Percentiles rank a stretch among this genome's conserved stretches.
These are phyloP conservation scores for Trichoderma koningii DNA, from an alignment of 2,329 filamentous ascomycete genomes.

Conservation along the genomic window DNA sequence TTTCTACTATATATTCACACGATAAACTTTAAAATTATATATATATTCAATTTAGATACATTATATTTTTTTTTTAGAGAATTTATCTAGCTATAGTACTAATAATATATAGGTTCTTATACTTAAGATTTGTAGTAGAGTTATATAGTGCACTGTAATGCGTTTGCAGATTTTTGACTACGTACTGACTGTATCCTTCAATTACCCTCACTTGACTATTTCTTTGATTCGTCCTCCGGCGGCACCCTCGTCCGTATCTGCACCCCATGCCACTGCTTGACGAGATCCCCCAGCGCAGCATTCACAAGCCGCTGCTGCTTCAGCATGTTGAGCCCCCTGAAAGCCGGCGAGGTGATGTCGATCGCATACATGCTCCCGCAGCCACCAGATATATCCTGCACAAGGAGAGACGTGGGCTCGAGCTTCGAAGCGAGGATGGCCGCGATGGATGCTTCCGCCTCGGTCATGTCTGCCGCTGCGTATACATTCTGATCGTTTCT, in stretches of 20 bases:
- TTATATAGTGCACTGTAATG: too few species aligned
- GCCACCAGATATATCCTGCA: constrained; percentile 79
- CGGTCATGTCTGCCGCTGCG: constrained; percentile 40
- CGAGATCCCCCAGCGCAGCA: constrained; percentile 68
- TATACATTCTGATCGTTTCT: constrained; percentile 13
- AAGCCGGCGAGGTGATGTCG: constrained; percentile 71
- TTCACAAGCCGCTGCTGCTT: constrained; percentile 86
- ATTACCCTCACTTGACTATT: not conserved
- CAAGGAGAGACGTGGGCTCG: constrained; percentile 56
- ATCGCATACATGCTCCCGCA: constrained; percentile 89
- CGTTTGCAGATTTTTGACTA: too few species aligned
- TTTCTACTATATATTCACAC: too few species aligned
- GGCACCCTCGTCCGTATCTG: constrained; percentile 71
- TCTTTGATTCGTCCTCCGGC: constrained; percentile 26
- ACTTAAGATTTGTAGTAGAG: too few species aligned
- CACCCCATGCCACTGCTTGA: constrained; percentile 81
- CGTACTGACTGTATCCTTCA: too few species aligned
- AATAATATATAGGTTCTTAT: too few species aligned
- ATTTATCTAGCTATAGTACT: too few species aligned
- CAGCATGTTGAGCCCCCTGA: constrained; percentile 70
- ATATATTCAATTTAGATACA: too few species aligned
- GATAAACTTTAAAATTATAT: too few species aligned
- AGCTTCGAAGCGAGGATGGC: constrained; percentile 54
- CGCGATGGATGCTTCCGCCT: constrained; percentile 62
- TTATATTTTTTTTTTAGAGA: too few species aligned